These are phyloP conservation scores for Metschnikowia cerradonensis DNA, from an alignment of 805 yeast species.

Conservation along the genomic window DNA sequence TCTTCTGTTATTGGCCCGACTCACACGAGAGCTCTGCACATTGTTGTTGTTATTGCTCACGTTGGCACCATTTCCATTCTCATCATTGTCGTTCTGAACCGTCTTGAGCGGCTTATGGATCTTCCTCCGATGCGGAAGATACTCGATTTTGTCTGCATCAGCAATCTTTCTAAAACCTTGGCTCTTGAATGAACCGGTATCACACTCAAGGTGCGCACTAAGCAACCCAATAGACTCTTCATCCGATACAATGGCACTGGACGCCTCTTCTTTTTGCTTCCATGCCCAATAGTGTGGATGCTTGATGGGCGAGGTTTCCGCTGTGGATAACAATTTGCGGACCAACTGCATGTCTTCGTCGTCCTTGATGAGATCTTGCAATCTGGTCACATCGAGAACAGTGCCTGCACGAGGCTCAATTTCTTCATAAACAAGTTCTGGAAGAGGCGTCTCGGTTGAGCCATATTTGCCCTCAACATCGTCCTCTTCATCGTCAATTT, in stretches of 20 bases:
- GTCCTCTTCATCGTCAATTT: slow-evolving; percentile 10
- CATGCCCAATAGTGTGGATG: slow-evolving; percentile 63
- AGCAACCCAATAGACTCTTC: slow-evolving; percentile 27
- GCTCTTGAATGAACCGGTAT: slow-evolving; percentile 62
- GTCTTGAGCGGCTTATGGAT: slow-evolving; percentile 69
- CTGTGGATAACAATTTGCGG: slow-evolving; percentile 36
- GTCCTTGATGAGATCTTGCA: slow-evolving; percentile 60
- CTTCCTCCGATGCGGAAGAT: slow-evolving; percentile 77
- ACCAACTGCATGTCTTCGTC: slow-evolving; percentile 66
- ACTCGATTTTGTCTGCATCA: slow-evolving; percentile 68
- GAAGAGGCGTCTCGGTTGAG: slow-evolving; percentile 46
- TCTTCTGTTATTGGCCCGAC: slow-evolving; percentile 81
- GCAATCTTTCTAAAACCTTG: slow-evolving; percentile 71
- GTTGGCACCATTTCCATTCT: slow-evolving; percentile 10
- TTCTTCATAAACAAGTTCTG: slow-evolving; percentile 53
- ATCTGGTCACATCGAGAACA: slow-evolving; percentile 39
- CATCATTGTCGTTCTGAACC: slow-evolving; percentile 61
- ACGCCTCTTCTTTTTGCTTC: slow-evolving; percentile 41
- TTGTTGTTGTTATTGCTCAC: slow-evolving; percentile 21
- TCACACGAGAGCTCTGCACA: slow-evolving; percentile 72
- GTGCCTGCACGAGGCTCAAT: slow-evolving; percentile 28
- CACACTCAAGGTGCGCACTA: slow-evolving; percentile 34
- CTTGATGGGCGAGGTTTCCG: slow-evolving; percentile 21
- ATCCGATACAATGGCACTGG: slow-evolving; percentile 22
- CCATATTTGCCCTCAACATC: slow-evolving; percentile 39